Percentiles rank a stretch among this genome's conserved stretches.
Evolutionary conservation across 2,329 filamentous ascomycete species (phyloP).

Genomic region (Keithomyces neogunnii): DNA sequence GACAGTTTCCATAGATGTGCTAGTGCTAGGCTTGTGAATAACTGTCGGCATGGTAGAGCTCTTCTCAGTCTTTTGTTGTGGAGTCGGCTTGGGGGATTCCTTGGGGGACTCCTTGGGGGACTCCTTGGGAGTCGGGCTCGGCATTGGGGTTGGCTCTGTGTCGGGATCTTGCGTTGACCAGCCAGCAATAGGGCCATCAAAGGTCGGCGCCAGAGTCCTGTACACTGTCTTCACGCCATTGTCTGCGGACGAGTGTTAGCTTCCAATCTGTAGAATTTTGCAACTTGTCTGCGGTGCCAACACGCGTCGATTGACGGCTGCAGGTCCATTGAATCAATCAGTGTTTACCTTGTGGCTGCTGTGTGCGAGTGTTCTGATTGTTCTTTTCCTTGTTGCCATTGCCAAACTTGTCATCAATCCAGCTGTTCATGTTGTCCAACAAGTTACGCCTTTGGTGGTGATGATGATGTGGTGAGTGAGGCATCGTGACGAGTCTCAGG

Average conservation of each 20-base stretch:
- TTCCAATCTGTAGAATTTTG: neutral
- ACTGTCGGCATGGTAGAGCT: slow-evolving; percentile 15
- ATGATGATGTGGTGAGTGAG: slow-evolving; percentile 19
- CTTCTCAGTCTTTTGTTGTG: slow-evolving; percentile 5
- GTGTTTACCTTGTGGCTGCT: neutral
- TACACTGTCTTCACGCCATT: slow-evolving; percentile 23
- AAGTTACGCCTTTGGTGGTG: slow-evolving; percentile 12
- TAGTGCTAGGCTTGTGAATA: slow-evolving; percentile 18
- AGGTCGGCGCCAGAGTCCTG: slow-evolving; percentile 31
- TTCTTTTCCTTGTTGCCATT: neutral
- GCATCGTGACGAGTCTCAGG: slow-evolving; percentile 17
- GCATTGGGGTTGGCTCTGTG: slow-evolving; percentile 2
- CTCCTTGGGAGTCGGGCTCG: slow-evolving; percentile 1
- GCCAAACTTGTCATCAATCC: neutral
- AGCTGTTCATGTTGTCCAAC: slow-evolving; percentile 1
- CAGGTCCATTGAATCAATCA: neutral
- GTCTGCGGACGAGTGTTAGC: slow-evolving; percentile 19
- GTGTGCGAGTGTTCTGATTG: no score
- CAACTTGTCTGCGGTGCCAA: neutral
- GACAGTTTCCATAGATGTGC: slow-evolving; percentile 15
- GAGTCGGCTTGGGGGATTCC: neutral
- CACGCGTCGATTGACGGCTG: neutral
- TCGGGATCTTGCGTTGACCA: slow-evolving; percentile 25
- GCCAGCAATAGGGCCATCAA: slow-evolving; percentile 32
- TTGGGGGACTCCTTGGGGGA: slow-evolving; percentile 5